Conservation (phyloP, 2,329 filamentous ascomycete genomes). For the Penicillium sclerotiorum region DNA sequence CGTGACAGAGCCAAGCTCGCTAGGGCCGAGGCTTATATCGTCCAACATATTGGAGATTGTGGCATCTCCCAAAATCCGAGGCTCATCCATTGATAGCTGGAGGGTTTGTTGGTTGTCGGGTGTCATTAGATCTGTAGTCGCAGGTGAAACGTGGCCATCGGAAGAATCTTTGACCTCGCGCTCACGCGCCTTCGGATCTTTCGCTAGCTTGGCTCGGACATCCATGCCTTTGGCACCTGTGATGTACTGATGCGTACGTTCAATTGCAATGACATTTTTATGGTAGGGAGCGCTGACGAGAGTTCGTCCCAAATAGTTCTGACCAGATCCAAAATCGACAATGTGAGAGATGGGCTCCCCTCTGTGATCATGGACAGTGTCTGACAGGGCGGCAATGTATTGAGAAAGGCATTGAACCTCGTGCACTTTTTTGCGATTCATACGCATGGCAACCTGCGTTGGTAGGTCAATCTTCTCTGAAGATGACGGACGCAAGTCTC, state of each 20-base stretch:
- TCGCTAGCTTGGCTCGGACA: slow-evolving; percentile 65
- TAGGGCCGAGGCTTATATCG: slow-evolving; percentile 35
- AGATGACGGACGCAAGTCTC: slow-evolving; percentile 56
- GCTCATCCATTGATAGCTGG: not conserved
- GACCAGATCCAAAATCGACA: slow-evolving; percentile 93
- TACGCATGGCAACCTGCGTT: slow-evolving; percentile 76
- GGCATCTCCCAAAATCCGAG: slow-evolving; percentile 20
- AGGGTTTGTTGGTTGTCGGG: not conserved
- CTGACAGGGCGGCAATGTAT: slow-evolving; percentile 72
- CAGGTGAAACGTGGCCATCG: slow-evolving; percentile 1
- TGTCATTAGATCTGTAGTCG: not conserved
- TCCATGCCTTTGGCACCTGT: slow-evolving; percentile 82
- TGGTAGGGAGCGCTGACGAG: slow-evolving; percentile 85
- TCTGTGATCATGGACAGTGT: slow-evolving; percentile 54
- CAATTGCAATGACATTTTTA: slow-evolving; percentile 84
- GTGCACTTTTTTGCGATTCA: slow-evolving; percentile 97
- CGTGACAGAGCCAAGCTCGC: slow-evolving; percentile 22
- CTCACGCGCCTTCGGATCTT: slow-evolving; percentile 87
- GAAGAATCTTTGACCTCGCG: slow-evolving; percentile 14
- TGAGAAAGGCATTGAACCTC: slow-evolving; percentile 90
- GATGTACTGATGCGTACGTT: slow-evolving; percentile 84
- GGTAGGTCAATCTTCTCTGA: slow-evolving; percentile 53
- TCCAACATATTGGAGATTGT: slow-evolving; percentile 36
- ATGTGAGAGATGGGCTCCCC: slow-evolving; percentile 71
- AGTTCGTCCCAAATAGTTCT: slow-evolving; percentile 91